phyloP scores from a whole-genome alignment of 805 yeast species.

The Suhomyces xylopsoci region DNA sequence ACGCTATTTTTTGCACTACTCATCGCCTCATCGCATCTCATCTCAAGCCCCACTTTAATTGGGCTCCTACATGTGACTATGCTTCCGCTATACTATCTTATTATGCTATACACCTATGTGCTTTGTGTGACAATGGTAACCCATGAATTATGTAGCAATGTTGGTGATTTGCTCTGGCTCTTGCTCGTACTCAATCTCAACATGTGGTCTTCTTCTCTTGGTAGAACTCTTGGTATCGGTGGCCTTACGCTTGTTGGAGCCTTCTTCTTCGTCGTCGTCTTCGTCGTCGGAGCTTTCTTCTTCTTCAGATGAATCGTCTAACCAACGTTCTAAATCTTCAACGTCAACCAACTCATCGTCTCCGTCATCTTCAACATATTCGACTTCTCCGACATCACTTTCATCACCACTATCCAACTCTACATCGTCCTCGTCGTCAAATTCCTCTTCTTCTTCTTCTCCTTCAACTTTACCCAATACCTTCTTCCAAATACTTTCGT shows the following conservation, averaged over 20 bases:
- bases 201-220: conserved; percentile 64
- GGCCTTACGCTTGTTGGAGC: conserved; percentile 24
- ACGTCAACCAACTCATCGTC: conserved; percentile 88
- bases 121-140: background rate
- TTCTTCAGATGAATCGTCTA: conserved; percentile 46
- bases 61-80: background rate
- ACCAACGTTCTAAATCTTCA: conserved; percentile 91
- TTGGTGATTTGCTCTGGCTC: conserved; percentile 46
- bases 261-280: conserved; percentile 34
- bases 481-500: conserved; percentile 92
- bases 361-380: conserved; percentile 87
- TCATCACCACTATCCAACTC: conserved; percentile 50
- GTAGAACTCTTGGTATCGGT: conserved; percentile 37
- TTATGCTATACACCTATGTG: background rate
- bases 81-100: background rate
- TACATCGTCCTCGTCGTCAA: conserved; percentile 57
- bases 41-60: background rate
- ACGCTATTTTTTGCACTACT: background rate
- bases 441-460: conserved; percentile 53
- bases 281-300: conserved; percentile 28
- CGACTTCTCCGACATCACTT: conserved; percentile 68
- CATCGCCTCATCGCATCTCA: background rate
- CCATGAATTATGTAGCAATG: conserved; percentile 19
- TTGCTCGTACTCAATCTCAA: conserved; percentile 83
- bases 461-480: conserved; percentile 70